phyloP scores from a whole-genome alignment of 768 basidiomycete genomes.

The Hericium erinaceus region DNA sequence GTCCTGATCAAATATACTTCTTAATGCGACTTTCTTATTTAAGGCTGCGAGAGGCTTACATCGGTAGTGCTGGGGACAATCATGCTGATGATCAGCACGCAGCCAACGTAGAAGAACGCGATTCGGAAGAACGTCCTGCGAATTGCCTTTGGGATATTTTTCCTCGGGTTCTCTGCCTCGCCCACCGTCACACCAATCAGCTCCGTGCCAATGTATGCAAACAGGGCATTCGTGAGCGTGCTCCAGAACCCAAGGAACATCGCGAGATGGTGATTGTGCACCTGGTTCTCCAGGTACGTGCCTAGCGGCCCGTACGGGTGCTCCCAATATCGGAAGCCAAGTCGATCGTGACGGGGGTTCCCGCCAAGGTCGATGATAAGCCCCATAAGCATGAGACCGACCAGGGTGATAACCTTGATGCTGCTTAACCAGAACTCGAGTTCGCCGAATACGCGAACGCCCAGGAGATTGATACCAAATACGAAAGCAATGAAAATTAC shows the following conservation, averaged over 20 bases:
- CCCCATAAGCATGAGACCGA: constrained; percentile 39
- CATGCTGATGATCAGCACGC: constrained; percentile 65
- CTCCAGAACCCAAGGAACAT: constrained; percentile 68
- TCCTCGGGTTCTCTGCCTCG: constrained; percentile 61
- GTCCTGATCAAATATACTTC: constrained; percentile 8
- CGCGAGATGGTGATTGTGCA: constrained; percentile 37
- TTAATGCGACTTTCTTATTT: background rate
- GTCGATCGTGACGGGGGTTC: constrained; percentile 26
- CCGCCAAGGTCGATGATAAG: constrained; percentile 35
- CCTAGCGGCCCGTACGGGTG: constrained; percentile 51
- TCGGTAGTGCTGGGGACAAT: constrained; percentile 54
- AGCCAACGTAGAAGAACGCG: constrained; percentile 56
- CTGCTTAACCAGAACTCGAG: constrained; percentile 69
- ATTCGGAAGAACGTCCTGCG: constrained; percentile 53
- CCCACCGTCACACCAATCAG: constrained; percentile 58
- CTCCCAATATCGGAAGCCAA: constrained; percentile 32
- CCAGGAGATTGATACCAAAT: constrained; percentile 47
- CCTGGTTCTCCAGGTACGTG: constrained; percentile 36
- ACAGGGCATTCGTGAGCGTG: constrained; percentile 59
- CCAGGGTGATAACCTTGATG: constrained; percentile 48
- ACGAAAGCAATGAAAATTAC: constrained; percentile 54
- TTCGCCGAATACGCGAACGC: constrained; percentile 60
- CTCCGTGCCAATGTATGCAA: constrained; percentile 67
- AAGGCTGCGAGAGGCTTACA: constrained; percentile 18
- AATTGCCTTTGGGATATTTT: constrained; percentile 67